Percentiles rank a stretch among this genome's conserved stretches.
Conservation (phyloP, 495 filamentous ascomycete genomes). For the Penicillium pulvis region DNA sequence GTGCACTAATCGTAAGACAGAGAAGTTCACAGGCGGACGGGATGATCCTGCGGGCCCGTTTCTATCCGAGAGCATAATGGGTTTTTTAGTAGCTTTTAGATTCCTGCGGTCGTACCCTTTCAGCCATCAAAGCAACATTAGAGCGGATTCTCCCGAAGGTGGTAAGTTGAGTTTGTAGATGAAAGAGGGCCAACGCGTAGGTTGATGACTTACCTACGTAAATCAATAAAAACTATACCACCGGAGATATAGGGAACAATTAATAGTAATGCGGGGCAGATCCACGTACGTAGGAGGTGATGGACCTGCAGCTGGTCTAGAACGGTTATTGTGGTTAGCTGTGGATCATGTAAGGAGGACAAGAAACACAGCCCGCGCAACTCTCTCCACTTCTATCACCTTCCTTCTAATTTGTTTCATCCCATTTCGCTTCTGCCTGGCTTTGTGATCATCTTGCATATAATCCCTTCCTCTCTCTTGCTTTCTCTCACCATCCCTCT, state of each 20-base stretch:
- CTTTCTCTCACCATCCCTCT: not conserved
- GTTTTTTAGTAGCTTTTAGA: not conserved
- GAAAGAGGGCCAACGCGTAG: not conserved
- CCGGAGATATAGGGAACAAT: not conserved
- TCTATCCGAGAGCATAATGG: not conserved
- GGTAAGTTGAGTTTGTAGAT: not conserved
- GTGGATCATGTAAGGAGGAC: constrained; percentile 14
- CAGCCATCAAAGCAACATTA: not conserved
- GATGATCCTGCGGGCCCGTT: constrained; percentile 2
- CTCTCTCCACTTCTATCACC: constrained; percentile 13
- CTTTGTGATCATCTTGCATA: not conserved
- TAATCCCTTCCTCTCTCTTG: constrained; percentile 1
- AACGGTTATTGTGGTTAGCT: constrained; percentile 1
- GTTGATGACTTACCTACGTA: too few species aligned
- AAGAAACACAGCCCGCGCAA: not conserved
- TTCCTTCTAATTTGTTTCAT: constrained; percentile 9
- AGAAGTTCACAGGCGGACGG: not conserved
- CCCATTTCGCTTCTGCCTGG: not conserved
- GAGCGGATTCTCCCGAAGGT: not conserved
- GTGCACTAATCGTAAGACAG: not conserved
- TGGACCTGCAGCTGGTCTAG: constrained; percentile 12
- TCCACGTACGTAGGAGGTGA: constrained; percentile 1
- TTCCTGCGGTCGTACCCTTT: not conserved
- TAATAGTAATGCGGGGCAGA: constrained; percentile 2
- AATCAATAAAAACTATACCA: not conserved